phyloP scores from a whole-genome alignment of 805 yeast genomes.

The Cyberlindnera mrakii region DNA sequence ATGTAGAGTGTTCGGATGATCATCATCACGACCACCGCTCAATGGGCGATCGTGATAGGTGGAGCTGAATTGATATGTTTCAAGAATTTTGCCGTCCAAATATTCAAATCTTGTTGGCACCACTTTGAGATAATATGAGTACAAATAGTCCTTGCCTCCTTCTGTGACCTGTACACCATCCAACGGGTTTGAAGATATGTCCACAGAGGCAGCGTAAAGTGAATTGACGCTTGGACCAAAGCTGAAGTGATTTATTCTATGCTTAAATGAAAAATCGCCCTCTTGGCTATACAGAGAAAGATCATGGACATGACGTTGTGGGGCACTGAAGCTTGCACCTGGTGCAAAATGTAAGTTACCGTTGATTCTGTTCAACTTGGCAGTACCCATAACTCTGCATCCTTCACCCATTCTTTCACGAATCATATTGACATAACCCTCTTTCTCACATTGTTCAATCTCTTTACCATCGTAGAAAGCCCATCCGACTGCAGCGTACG shows the following conservation, averaged over 20 bases:
- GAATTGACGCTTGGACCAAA: slow-evolving; percentile 61
- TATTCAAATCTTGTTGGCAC: slow-evolving; percentile 84
- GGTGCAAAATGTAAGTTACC: slow-evolving; percentile 97
- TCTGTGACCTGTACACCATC: slow-evolving; percentile 42
- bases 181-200: slow-evolving; percentile 56
- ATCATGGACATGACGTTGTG: slow-evolving; percentile 77
- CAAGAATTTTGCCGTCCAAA: slow-evolving; percentile 45
- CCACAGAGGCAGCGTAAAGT: slow-evolving; percentile 20
- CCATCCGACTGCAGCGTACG: slow-evolving; percentile 78
- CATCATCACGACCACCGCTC: slow-evolving; percentile 82
- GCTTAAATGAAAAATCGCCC: slow-evolving; percentile 65
- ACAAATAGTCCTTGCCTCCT: slow-evolving; percentile 54
- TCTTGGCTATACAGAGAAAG: slow-evolving; percentile 60
- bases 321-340: slow-evolving; percentile 63
- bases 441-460: slow-evolving; percentile 85
- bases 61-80: slow-evolving; percentile 87
- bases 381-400: slow-evolving; percentile 77
- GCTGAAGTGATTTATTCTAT: slow-evolving; percentile 70
- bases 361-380: slow-evolving; percentile 74
- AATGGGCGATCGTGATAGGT: slow-evolving; percentile 85
- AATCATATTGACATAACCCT: slow-evolving; percentile 70
- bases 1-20: slow-evolving; percentile 82
- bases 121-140: slow-evolving; percentile 78
- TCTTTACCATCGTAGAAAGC: slow-evolving; percentile 84
- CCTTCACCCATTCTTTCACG: slow-evolving; percentile 69